Conservation (phyloP, 2,329 filamentous ascomycete species). For the Saccharata proteae region DNA sequence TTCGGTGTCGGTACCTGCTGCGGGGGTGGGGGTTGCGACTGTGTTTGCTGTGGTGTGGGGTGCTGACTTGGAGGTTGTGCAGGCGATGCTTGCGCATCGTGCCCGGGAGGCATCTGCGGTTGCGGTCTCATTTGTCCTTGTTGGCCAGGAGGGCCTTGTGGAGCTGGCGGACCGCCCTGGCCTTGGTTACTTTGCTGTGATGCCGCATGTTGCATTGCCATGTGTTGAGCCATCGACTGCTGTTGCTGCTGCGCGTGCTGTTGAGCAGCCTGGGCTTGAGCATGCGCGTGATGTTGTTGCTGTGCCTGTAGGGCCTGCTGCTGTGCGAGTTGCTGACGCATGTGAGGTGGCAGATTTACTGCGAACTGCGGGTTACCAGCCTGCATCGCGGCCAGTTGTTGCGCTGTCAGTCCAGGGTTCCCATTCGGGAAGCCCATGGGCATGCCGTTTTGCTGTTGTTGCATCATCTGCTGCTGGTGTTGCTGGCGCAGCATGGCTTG, state of each 20-base stretch:
- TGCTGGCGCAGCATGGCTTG: slow-evolving; percentile 38
- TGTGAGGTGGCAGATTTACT: slow-evolving; percentile 34
- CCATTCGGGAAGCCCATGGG: slow-evolving; percentile 42
- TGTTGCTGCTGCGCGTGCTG: slow-evolving; percentile 26
- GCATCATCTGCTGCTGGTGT: slow-evolving; percentile 37
- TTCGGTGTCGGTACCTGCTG: slow-evolving; percentile 15
- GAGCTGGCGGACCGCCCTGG: slow-evolving; percentile 28
- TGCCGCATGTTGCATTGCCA: slow-evolving; percentile 35
- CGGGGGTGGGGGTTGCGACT: slow-evolving; percentile 17
- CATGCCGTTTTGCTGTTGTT: slow-evolving; percentile 47
- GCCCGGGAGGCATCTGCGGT: slow-evolving; percentile 22
- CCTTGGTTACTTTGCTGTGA: slow-evolving; percentile 38
- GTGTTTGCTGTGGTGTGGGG: slow-evolving; percentile 29
- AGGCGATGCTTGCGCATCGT: slow-evolving; percentile 28
- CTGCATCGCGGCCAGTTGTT: slow-evolving; percentile 42
- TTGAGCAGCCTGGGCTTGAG: slow-evolving; percentile 23
- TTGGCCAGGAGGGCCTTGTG: slow-evolving; percentile 18
- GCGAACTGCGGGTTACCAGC: slow-evolving; percentile 19
- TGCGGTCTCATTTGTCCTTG: slow-evolving; percentile 27
- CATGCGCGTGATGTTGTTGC: slow-evolving; percentile 23
- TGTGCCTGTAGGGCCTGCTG: slow-evolving; percentile 29
- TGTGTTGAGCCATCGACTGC: slow-evolving; percentile 28
- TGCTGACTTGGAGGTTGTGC: slow-evolving; percentile 21
- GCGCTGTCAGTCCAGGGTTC: slow-evolving; percentile 35
- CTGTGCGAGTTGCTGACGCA: slow-evolving; percentile 11